Evolutionary conservation across 108 stramenopile species (phyloP).

Genomic region (Pseudonitzschia pungens): DNA sequence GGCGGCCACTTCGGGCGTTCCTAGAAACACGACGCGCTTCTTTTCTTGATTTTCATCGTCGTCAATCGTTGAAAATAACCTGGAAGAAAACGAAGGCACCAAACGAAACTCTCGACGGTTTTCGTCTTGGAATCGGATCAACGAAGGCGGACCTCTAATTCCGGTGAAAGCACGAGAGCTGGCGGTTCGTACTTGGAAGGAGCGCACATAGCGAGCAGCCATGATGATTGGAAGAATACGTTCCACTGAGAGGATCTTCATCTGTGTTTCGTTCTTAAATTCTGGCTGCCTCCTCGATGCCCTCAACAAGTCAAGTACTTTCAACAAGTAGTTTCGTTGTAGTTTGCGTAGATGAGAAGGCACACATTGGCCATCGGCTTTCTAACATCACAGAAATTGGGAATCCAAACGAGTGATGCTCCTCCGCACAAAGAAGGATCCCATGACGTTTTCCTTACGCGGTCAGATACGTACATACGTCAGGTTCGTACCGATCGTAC

Average conservation of each 20-base stretch:
- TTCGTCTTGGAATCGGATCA: constrained; percentile 4
- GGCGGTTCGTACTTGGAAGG: constrained; percentile 4
- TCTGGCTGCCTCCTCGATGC: not conserved
- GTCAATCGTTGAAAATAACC: constrained; percentile 5
- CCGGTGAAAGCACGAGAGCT: not conserved
- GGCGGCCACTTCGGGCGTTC: constrained; percentile 96
- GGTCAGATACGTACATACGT: not conserved
- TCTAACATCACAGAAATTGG: not conserved
- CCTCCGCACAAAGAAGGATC: not conserved
- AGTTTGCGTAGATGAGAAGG: too few species aligned
- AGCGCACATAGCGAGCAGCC: constrained; percentile 13
- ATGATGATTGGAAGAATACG: not conserved
- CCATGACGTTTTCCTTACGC: not conserved
- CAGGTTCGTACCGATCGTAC: not conserved
- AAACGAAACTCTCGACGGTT: not conserved
- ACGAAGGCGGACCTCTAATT: not conserved
- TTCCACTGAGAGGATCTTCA: not conserved
- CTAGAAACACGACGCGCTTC: constrained; percentile 89
- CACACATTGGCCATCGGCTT: too few species aligned
- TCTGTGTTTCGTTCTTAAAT: not conserved
- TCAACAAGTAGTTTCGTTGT: too few species aligned
- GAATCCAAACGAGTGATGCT: not conserved
- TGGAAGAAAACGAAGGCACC: not conserved
- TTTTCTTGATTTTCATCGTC: constrained; percentile 17
- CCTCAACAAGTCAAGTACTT: not conserved